Evolutionary conservation across 169 alveolate species (phyloP).

Genomic region (Perkinsus olseni): DNA sequence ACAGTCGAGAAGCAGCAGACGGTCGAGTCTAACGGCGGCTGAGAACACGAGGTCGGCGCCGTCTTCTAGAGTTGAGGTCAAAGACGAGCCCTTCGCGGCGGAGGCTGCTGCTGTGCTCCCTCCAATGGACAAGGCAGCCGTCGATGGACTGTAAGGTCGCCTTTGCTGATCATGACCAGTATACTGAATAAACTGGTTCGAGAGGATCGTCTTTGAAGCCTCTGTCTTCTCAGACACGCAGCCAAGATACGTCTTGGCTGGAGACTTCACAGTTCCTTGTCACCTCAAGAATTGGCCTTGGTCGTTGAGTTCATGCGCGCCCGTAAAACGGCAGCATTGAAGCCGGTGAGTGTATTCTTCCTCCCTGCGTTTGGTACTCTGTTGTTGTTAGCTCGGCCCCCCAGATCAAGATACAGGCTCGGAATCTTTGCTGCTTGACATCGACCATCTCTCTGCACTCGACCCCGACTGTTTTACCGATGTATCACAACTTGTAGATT

Average conservation of each 20-base stretch:
- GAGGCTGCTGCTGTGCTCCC: background rate
- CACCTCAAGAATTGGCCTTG: background rate
- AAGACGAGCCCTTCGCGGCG: background rate
- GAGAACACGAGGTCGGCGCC: background rate
- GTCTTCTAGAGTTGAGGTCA: background rate
- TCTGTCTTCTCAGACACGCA: background rate
- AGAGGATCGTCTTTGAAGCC: too few relatives aligned
- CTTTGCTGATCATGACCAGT: too few relatives aligned
- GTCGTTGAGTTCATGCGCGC: background rate
- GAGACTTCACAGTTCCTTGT: background rate
- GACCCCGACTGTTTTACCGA: background rate
- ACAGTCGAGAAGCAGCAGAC: background rate
- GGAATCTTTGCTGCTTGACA: background rate
- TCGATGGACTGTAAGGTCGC: background rate
- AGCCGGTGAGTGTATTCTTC: background rate
- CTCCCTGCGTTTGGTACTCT: background rate
- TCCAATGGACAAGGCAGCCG: background rate
- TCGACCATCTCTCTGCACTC: background rate
- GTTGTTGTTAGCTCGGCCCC: background rate
- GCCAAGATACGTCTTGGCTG: background rate
- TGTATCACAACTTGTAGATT: background rate
- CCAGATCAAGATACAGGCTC: background rate
- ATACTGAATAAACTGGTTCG: too few relatives aligned
- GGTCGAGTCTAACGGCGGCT: background rate
- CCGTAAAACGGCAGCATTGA: background rate